Conservation (phyloP, 805 yeast species). For the Schwanniomyces polymorphus region DNA sequence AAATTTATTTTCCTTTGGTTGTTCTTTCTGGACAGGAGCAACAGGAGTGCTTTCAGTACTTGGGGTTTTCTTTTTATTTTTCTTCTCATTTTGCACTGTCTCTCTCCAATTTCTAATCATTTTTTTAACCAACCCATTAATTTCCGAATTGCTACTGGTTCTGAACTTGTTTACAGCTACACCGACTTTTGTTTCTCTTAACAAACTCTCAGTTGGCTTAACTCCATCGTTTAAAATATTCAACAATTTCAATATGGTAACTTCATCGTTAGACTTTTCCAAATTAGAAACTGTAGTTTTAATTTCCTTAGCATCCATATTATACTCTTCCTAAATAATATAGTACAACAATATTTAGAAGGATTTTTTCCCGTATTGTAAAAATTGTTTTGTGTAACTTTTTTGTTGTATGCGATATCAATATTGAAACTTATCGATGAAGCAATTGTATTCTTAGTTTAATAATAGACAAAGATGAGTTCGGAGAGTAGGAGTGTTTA, state of each 20-base stretch:
- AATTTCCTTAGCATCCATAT: slow-evolving; percentile 74
- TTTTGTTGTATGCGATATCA: background rate
- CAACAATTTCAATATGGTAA: slow-evolving; percentile 65
- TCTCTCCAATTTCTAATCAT: slow-evolving; percentile 92
- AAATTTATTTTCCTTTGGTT: slow-evolving; percentile 35
- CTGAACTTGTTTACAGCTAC: slow-evolving; percentile 91
- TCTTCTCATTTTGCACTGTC: slow-evolving; percentile 69
- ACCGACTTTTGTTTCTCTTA: slow-evolving; percentile 95
- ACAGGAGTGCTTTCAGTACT: slow-evolving; percentile 2
- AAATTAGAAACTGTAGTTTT: slow-evolving; percentile 65
- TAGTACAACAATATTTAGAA: background rate
- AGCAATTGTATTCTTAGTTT: background rate
- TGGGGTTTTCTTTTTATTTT: slow-evolving; percentile 27
- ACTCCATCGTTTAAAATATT: slow-evolving; percentile 67
- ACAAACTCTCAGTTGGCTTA: slow-evolving; percentile 77
- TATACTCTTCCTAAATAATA: background rate
- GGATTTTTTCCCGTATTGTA: background rate
- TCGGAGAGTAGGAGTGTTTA: slow-evolving; percentile 46
- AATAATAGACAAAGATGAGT: slow-evolving; percentile 4
- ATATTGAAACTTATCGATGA: background rate
- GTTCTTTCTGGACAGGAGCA: slow-evolving; percentile 9
- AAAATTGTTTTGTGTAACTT: background rate
- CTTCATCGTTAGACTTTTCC: slow-evolving; percentile 66
- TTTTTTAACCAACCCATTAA: slow-evolving; percentile 70
- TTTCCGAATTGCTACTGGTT: slow-evolving; percentile 62